Base-by-base conservation (phyloP, 2,329 filamentous ascomycete genomes). In the Ophiostoma perfectum region DNA sequence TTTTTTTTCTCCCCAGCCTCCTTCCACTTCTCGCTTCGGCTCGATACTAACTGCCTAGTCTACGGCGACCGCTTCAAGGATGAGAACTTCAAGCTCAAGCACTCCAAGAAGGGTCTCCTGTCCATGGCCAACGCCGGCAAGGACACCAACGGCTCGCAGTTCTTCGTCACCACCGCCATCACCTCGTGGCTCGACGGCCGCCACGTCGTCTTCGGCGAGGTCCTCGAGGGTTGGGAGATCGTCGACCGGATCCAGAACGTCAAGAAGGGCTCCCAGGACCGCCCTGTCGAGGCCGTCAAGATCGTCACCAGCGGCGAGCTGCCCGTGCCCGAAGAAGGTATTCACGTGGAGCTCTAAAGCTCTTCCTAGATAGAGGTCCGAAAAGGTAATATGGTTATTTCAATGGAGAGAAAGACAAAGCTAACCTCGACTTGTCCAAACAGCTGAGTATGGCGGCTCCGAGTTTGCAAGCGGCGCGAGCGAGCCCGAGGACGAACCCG, bases 71-170 rank as follows among this genome's bases (percentile, higher is more conserved):
- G 91, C 81, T 95, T 95, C 82, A 80, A 86, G 73, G 91, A 96
- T 76, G 91, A 96, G 88, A 95, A 94, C 89, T 95, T 96, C 86
- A 94, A 95, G 88, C 85, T 94, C 77, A 93, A 93, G 86, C 92
- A 96, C 88, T 86, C 84, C 83, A 93, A 92, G 86, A 89, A 88
- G 80, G 91, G 91, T 75, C 82, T 92, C 66, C 82, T 95, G 73
- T 92, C 90, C 80, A 95, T 92, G 91, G 91, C 90, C 80, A 93
- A 93, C 81, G 86, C 90, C 70, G 91, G 91, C 79, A 86, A 88
- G 79, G 90, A 95, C 80, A 95, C 91, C 83, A 93, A 93, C 78
- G 91, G 91, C 77, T 92, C 89, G 70, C 91, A 95, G 78, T 95
- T 95, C 84, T 95, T 95, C 85, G 93, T 95, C 78, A 95, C 92